Evolutionary conservation across 352 stramenopile species (phyloP).

Genomic region (Aphanomyces astaci): DNA sequence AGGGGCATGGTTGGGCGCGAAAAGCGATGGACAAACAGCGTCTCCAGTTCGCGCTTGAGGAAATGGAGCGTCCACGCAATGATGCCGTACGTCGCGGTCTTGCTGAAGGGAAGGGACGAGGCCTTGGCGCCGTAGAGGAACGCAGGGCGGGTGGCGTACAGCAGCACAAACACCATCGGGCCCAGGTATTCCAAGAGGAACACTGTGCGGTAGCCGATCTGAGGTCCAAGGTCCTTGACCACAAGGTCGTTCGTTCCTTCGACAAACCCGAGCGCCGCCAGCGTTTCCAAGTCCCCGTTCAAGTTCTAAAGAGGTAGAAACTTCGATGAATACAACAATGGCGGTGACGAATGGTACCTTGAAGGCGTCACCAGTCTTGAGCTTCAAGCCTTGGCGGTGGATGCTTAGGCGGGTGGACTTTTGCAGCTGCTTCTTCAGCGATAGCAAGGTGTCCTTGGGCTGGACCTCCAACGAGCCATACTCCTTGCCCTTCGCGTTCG

Average conservation of each 20-base stretch:
- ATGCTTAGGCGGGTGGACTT: constrained; percentile 38
- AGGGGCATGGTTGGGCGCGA: constrained; percentile 81
- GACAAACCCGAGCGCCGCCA: constrained; percentile 51
- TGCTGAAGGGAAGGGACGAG: constrained; percentile 31
- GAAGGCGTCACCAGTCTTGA: constrained; percentile 32
- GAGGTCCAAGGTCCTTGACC: constrained; percentile 75
- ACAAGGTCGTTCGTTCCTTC: constrained; percentile 37
- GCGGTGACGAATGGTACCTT: constrained; percentile 20
- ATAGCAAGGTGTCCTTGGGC: constrained; percentile 34
- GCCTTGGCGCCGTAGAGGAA: constrained; percentile 64
- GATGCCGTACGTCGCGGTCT: constrained; percentile 48
- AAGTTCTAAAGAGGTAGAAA: constrained; percentile 30
- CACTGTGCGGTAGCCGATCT: constrained; percentile 85
- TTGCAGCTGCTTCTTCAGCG: constrained; percentile 58
- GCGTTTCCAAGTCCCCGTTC: constrained; percentile 47
- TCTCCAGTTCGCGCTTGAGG: constrained; percentile 81
- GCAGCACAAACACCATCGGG: constrained; percentile 73
- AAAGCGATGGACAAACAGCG: constrained; percentile 86
- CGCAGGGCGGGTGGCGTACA: constrained; percentile 56
- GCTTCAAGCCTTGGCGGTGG: constrained; percentile 58
- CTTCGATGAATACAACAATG: background rate
- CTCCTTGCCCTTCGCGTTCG: constrained; percentile 47
- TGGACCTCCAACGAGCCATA: constrained; percentile 38
- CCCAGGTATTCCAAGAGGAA: constrained; percentile 84
- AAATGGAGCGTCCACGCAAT: constrained; percentile 74